phyloP scores from a whole-genome alignment of 176 grass and related monocot genomes.

The Puccinellia tenuiflora region DNA sequence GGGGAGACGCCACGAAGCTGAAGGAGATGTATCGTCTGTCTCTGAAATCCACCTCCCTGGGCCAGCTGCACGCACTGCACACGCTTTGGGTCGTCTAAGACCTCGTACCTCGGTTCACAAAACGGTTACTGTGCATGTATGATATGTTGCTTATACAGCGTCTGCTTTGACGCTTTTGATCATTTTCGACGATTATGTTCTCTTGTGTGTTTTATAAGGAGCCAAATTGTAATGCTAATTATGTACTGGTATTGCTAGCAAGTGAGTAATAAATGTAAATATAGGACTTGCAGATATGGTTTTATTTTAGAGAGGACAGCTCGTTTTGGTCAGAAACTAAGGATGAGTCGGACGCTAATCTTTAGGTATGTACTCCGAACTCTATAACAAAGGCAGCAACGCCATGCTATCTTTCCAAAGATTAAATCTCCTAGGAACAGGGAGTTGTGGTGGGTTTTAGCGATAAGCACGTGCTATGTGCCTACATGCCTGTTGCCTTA shows the following conservation, averaged over 20 bases:
- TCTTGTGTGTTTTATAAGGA: neutral
- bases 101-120: neutral
- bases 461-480: too few relatives aligned
- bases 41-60: slow-evolving; percentile 55
- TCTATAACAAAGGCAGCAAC: neutral
- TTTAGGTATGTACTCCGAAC: neutral
- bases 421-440: too few relatives aligned
- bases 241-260: neutral
- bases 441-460: too few relatives aligned
- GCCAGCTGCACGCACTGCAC: slow-evolving; percentile 61
- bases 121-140: neutral
- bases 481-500: too few relatives aligned
- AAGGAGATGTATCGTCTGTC: slow-evolving; percentile 81
- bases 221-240: neutral
- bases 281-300: neutral
- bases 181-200: neutral
- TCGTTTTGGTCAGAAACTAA: neutral
- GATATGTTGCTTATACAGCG: neutral
- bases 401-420: too few relatives aligned
- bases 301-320: neutral
- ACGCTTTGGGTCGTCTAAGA: slow-evolving; percentile 47
- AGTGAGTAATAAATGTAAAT: neutral
- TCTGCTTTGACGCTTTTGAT: neutral
- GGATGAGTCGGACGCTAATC: neutral
- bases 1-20: slow-evolving; percentile 49